Evolutionary conservation across 2,329 filamentous ascomycete genomes (phyloP), one percentile per base, ranked within the genome.

Genomic region (Cryphonectria radicalis): DNA sequence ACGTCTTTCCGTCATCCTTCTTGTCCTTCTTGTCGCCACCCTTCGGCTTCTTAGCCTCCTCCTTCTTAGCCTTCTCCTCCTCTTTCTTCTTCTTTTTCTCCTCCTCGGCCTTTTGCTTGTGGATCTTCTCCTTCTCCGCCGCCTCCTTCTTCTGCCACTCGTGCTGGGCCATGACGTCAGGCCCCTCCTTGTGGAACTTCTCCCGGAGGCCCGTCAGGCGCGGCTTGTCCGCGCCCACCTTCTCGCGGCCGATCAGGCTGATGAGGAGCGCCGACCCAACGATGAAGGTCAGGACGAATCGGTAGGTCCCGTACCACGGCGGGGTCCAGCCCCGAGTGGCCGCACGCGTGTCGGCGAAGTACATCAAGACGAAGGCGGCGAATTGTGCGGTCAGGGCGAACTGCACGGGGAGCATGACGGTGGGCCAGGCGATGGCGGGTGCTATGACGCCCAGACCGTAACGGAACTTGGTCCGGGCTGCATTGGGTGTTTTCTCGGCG

Each of bases 221-320:
- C 11, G 79, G 78, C 43, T 77, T 76, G 5, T 78, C 79, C 22
- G 80, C 80, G 67, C 82, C 86, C 75, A 97, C 90, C 83, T 95
- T 92, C 77, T 94, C 92, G 73, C 95, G 90, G 57, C 93, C 94
- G 74, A 98, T 88, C 75, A 98, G 84, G 74, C 89, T 95, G 76
- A 93, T 83, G 59, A 96, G 90, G 75, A 98, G 95, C 74, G 92
- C 91, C 60, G 89, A 85, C 55, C 95, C 95, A 40, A 97, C 95
- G 73, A 98, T 88, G 80, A 95, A 95, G 2, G 95, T 98, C 76
- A 98, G 86, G 11, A 97, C 91, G 81, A 97, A 98, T 46, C 95
- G 93, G 84, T 98, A 98, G 66, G 91, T 92, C 72, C 86, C 88
- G 80, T 97, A 98, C 95, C 95, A 98, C 53, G 85, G 79, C 35